Conservation (phyloP, 305 asterid genomes). For the Euphrasia arctica region DNA sequence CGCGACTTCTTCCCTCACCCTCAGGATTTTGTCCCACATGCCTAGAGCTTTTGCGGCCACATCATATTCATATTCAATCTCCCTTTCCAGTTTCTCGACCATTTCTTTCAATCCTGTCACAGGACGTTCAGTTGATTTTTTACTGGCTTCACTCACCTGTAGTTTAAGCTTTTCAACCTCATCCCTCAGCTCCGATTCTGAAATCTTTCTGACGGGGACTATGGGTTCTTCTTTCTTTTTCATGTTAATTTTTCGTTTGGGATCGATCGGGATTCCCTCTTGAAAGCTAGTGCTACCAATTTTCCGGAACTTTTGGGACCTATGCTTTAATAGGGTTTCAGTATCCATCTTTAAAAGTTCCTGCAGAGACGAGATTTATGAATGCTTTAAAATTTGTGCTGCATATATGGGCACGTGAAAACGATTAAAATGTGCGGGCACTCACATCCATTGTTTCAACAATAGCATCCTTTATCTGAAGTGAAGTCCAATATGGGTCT, state of each 20-base stretch:
- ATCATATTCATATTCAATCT: slow-evolving; percentile 54
- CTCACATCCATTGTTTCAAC: slow-evolving; percentile 90
- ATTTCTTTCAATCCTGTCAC: slow-evolving; percentile 41
- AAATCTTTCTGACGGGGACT: slow-evolving; percentile 38
- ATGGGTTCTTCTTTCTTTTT: slow-evolving; percentile 57
- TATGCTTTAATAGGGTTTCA: slow-evolving; percentile 61
- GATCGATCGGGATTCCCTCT: slow-evolving; percentile 72
- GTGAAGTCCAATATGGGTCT: slow-evolving; percentile 78
- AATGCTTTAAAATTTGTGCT: slow-evolving; percentile 1
- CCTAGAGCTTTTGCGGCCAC: slow-evolving; percentile 74
- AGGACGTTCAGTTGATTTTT: slow-evolving; percentile 37
- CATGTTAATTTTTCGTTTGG: slow-evolving; percentile 60
- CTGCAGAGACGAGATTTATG: slow-evolving; percentile 38
- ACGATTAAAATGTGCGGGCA: slow-evolving; percentile 22
- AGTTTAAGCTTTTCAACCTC: slow-evolving; percentile 66
- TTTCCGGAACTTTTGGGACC: slow-evolving; percentile 69
- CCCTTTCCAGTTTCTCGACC: slow-evolving; percentile 54
- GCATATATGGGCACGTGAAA: slow-evolving; percentile 12
- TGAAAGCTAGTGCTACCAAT: slow-evolving; percentile 53
- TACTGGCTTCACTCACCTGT: slow-evolving; percentile 48
- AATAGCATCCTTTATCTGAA: slow-evolving; percentile 82
- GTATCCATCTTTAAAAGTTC: slow-evolving; percentile 75
- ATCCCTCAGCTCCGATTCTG: slow-evolving; percentile 50
- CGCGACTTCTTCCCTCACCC: slow-evolving; percentile 35
- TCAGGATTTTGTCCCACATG: slow-evolving; percentile 49